Percentiles rank a stretch among this genome's conserved stretches.
These are phyloP conservation scores for Calonectria henricotiae DNA, from an alignment of 2,329 filamentous ascomycete species.

Conservation along the genomic window DNA sequence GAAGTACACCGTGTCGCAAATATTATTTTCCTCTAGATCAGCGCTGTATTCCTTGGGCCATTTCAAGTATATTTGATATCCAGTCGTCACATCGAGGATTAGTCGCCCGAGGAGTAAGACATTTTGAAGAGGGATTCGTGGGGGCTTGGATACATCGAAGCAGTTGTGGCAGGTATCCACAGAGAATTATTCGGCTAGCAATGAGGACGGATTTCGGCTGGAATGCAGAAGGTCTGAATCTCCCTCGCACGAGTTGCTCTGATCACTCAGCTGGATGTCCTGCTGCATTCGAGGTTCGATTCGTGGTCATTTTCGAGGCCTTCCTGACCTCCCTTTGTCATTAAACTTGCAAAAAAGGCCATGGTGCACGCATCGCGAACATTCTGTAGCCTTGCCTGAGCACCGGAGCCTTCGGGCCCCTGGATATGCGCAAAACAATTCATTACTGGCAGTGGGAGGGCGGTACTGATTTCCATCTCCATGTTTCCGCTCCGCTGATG, in stretches of 20 bases:
- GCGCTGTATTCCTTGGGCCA: not conserved
- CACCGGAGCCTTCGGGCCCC: not conserved
- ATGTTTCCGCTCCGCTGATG: not conserved
- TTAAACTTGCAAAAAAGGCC: slow-evolving; percentile 1
- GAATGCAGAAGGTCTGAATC: not conserved
- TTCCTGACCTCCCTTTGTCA: not conserved
- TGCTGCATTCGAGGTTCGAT: not conserved
- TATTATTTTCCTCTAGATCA: not conserved
- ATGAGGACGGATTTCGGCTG: not conserved
- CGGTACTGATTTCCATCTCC: not conserved
- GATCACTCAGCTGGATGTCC: not conserved
- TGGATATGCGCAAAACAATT: not conserved
- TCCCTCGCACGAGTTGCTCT: not conserved
- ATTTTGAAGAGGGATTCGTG: not conserved
- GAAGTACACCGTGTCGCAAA: not conserved
- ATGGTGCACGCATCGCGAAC: slow-evolving; percentile 1
- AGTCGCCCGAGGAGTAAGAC: not conserved
- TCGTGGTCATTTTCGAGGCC: not conserved
- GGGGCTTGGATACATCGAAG: slow-evolving; percentile 1
- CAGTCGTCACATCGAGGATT: not conserved
- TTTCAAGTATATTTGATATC: not conserved
- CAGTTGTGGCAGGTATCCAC: not conserved
- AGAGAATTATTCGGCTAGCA: not conserved
- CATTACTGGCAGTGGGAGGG: not conserved
- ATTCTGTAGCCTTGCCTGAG: not conserved